Base-by-base conservation (phyloP, 2,329 filamentous ascomycete species). In the Fusarium anguioides region DNA sequence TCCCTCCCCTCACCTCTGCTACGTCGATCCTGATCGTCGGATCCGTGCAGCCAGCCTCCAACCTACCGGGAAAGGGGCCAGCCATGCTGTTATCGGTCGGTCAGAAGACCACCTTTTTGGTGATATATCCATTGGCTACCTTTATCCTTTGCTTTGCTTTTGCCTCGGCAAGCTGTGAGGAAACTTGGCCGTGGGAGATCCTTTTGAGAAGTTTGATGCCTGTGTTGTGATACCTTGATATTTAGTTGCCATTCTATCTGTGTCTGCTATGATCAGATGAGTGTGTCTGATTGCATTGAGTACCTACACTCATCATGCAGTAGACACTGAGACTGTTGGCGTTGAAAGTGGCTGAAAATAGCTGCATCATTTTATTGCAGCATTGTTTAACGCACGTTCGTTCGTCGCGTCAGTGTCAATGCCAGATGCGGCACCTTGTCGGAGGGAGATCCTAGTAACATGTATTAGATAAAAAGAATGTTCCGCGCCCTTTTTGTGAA, bases 21-120 rank as follows among this genome's bases (percentile, higher is more conserved):
- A 45, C 53, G 70, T 69, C 70, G 70, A 72, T 72, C 70, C 59
- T 72, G 70, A 72, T 72, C 70, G 68, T 66, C 70, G 54, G 61
- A 70, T 67, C 70, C 68, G 69, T 68, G 66, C 53, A 66, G 63
- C 66, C 66, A 66, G 49, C 60, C 60, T 68, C 65, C 65, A 68
- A 41, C 57, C 61, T 63, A 27, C 56, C 62, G 66, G 66, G 65
- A 69, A 68, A 69, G 66, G 65, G 65, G 61, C 35, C 46, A 49
- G 35, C 24, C 47, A 50, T 27, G 33, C 26, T 26, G 10, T n/a
- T n/a, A n/a, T 23, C 24, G 45, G 60, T 62, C 62, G 55, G 65
- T 68, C 65, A 68, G 54, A 57, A 53, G 65, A 68, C 60, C 64
- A 48, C 29, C 29, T 26, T 60, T 58, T 31, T 58, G 24, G 18